Evolutionary conservation across 179 eudicot genomes (phyloP).

Genomic region (Silene vulgaris): DNA sequence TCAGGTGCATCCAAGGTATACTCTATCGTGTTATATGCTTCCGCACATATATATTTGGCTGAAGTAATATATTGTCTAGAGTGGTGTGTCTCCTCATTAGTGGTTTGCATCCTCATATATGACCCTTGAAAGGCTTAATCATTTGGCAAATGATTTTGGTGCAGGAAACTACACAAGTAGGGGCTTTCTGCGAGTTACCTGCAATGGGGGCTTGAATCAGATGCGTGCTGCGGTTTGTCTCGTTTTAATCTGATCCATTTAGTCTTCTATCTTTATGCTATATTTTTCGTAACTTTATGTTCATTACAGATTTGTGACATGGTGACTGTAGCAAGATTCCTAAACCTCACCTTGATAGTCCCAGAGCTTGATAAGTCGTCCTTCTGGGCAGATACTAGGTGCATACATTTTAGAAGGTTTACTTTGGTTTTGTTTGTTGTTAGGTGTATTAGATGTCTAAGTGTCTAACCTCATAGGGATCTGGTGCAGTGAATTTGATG

Average conservation of each 20-base stretch:
- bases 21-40: not conserved
- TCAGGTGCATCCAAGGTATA: no score
- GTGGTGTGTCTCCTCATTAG: not conserved
- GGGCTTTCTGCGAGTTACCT: conserved; percentile 76
- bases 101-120: not conserved
- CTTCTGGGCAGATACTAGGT: conserved; percentile 99
- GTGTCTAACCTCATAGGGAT: conserved; percentile 13
- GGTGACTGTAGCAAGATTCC: conserved; percentile 87
- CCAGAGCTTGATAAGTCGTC: conserved; percentile 98
- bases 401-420: conserved; percentile 18
- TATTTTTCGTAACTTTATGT: conserved; percentile 4
- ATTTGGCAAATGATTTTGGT: conserved; percentile 20
- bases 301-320: conserved; percentile 91
- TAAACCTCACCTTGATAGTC: conserved; percentile 88
- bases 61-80: not conserved
- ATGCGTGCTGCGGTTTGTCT: conserved; percentile 97
- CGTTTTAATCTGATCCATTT: conserved; percentile 17
- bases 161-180: conserved; percentile 85
- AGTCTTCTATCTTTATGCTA: conserved; percentile 18
- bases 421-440: conserved; percentile 2
- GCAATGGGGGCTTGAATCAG: conserved; percentile 98
- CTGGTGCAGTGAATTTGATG: conserved; percentile 77
- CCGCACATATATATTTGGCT: not conserved
- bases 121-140: conserved; percentile 7
- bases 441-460: not conserved